These are phyloP conservation scores for Xylogone sp. DNA, from an alignment of 2,329 filamentous ascomycete genomes.

Conservation along the genomic window DNA sequence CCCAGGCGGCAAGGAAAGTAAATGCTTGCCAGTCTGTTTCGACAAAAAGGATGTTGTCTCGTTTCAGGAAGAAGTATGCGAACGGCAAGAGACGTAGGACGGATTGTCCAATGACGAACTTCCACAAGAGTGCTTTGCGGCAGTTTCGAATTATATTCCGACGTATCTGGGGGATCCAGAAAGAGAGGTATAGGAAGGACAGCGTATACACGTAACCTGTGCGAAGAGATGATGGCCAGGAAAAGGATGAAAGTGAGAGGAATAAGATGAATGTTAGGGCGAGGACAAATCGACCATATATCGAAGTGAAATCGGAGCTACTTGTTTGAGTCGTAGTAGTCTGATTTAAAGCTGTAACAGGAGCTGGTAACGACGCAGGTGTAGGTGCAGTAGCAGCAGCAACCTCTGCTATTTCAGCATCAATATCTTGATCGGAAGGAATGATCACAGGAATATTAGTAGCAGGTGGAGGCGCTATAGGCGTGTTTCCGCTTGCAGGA, in stretches of 20 bases:
- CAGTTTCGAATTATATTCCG: constrained; percentile 90
- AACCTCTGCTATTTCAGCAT: constrained; percentile 52
- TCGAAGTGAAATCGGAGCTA: constrained; percentile 45
- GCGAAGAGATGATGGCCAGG: constrained; percentile 55
- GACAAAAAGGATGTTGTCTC: constrained; percentile 78
- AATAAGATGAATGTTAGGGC: constrained; percentile 53
- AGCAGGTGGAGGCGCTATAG: constrained; percentile 1
- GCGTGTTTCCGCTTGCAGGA: neutral
- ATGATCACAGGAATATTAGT: constrained; percentile 47
- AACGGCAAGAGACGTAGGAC: constrained; percentile 74
- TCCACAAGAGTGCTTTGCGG: constrained; percentile 85
- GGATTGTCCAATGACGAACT: constrained; percentile 83
- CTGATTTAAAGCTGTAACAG: constrained; percentile 22
- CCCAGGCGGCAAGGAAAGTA: constrained; percentile 64
- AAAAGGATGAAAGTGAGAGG: constrained; percentile 54
- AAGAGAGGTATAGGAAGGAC: constrained; percentile 74
- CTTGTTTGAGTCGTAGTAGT: constrained; percentile 21
- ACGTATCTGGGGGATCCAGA: constrained; percentile 90
- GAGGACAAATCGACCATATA: constrained; percentile 55
- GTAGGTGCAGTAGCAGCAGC: constrained; percentile 23
- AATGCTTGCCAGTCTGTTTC: constrained; percentile 65
- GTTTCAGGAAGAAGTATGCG: constrained; percentile 77
- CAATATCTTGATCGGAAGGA: constrained; percentile 60
- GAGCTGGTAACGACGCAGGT: constrained; percentile 12
- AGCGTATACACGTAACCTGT: constrained; percentile 59